phyloP scores from a whole-genome alignment of 202 grass and related monocot genomes.

The Digitaria exilis region DNA sequence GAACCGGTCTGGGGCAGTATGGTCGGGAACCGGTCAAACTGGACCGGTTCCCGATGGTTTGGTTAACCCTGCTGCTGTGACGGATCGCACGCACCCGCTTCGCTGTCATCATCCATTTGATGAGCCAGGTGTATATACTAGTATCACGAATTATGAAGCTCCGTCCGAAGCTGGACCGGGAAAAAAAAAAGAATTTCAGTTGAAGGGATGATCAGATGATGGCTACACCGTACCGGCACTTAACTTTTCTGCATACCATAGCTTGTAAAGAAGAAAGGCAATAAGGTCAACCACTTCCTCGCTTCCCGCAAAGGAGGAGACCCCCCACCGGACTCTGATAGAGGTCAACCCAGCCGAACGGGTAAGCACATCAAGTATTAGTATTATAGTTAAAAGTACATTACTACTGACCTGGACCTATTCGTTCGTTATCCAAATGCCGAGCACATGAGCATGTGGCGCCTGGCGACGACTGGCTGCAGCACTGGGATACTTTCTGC shows the following conservation, averaged over 20 bases:
- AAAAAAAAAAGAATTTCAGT: not conserved
- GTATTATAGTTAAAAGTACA: too few species aligned
- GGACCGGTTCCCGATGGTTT: too few species aligned
- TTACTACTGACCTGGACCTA: too few species aligned
- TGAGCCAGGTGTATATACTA: too few species aligned
- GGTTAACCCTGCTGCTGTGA: too few species aligned
- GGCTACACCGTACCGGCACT: not conserved
- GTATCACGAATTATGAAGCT: too few species aligned
- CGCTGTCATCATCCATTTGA: not conserved
- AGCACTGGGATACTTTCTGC: too few species aligned
- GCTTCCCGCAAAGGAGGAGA: not conserved
- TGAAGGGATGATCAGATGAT: not conserved
- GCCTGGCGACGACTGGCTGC: not conserved
- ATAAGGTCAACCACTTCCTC: not conserved
- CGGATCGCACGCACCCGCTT: not conserved
- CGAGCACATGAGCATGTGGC: not conserved
- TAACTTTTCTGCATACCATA: not conserved
- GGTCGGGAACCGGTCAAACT: too few species aligned
- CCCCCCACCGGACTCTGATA: not conserved
- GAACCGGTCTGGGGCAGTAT: too few species aligned
- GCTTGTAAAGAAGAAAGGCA: not conserved
- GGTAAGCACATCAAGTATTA: too few species aligned
- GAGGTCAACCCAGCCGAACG: not conserved
- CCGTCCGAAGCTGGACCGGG: not conserved
- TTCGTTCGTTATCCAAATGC: not conserved